These are phyloP conservation scores for Lyophyllum semitale DNA, from an alignment of 768 basidiomycete genomes.

Conservation along the genomic window DNA sequence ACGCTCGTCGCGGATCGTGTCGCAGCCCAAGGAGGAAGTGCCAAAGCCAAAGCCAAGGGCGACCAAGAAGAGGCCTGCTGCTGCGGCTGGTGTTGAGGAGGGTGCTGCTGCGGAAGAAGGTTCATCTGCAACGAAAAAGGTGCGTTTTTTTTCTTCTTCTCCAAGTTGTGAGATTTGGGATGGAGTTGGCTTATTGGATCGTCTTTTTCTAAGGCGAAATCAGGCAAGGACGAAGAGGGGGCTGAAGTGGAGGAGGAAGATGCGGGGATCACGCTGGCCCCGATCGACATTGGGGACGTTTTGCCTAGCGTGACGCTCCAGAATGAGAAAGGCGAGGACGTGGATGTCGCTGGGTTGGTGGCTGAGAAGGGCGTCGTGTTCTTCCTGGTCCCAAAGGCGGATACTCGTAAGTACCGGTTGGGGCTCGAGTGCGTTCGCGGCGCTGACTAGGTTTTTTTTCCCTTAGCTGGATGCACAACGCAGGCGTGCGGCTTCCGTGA, in stretches of 20 bases:
- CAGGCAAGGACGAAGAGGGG: conserved; percentile 24
- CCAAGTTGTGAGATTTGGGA: neutral
- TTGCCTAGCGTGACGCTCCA: conserved; percentile 77
- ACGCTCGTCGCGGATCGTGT: conserved; percentile 58
- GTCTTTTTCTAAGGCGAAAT: conserved; percentile 32
- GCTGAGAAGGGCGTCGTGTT: conserved; percentile 76
- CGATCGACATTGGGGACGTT: conserved; percentile 71
- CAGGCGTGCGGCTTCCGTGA: conserved; percentile 95
- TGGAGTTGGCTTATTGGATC: neutral
- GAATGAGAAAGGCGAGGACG: conserved; percentile 83
- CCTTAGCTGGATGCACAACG: conserved; percentile 85
- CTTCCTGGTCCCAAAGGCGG: conserved; percentile 84
- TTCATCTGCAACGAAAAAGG: conserved; percentile 41
- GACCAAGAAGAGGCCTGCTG: conserved; percentile 45
- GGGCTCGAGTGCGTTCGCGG: neutral
- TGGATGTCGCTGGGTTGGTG: conserved; percentile 65
- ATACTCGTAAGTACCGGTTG: conserved; percentile 63
- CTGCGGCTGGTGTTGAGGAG: conserved; percentile 32
- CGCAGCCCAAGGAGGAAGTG: conserved; percentile 44
- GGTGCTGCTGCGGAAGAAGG: conserved; percentile 33
- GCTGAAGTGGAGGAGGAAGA: conserved; percentile 23
- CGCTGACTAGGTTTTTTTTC: neutral
- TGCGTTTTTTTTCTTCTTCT: conserved; percentile 15
- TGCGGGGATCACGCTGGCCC: conserved; percentile 24
- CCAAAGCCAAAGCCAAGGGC: conserved; percentile 29